Percentiles rank a stretch among this genome's conserved stretches.
These are phyloP conservation scores for Pichia ethanolica DNA, from an alignment of 805 yeast genomes.

Conservation along the genomic window DNA sequence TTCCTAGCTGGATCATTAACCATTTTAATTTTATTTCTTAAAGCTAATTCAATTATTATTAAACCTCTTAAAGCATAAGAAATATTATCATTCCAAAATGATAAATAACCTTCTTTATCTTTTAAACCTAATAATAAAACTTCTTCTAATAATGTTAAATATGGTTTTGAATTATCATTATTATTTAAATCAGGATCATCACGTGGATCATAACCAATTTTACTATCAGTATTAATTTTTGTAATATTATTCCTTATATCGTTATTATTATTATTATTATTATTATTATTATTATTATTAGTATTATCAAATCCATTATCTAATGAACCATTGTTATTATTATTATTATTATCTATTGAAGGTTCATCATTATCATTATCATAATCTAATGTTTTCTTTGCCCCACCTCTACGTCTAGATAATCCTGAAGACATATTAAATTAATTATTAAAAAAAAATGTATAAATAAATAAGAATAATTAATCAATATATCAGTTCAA, in stretches of 20 bases:
- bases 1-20: constrained; percentile 90
- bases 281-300: background rate
- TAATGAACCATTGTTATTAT: too few species aligned
- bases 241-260: background rate
- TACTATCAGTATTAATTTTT: constrained; percentile 24
- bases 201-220: constrained; percentile 75
- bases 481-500: too few species aligned
- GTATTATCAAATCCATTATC: too few species aligned
- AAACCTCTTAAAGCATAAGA: constrained; percentile 95
- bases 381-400: constrained; percentile 10
- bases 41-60: constrained; percentile 83
- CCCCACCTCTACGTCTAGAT: constrained; percentile 68
- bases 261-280: background rate
- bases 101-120: constrained; percentile 91
- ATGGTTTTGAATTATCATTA: constrained; percentile 45
- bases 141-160: constrained; percentile 92
- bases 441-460: background rate
- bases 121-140: constrained; percentile 87
- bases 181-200: constrained; percentile 37
- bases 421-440: constrained; percentile 39
- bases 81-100: constrained; percentile 97
- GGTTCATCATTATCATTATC: constrained; percentile 28
- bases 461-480: background rate
- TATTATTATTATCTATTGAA: background rate
- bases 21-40: constrained; percentile 81